Evolutionary conservation across 371 early-diverging fungal genomes (phyloP), one percentile per base, ranked within the genome.

Genomic region (Mucor lusitanicus): DNA sequence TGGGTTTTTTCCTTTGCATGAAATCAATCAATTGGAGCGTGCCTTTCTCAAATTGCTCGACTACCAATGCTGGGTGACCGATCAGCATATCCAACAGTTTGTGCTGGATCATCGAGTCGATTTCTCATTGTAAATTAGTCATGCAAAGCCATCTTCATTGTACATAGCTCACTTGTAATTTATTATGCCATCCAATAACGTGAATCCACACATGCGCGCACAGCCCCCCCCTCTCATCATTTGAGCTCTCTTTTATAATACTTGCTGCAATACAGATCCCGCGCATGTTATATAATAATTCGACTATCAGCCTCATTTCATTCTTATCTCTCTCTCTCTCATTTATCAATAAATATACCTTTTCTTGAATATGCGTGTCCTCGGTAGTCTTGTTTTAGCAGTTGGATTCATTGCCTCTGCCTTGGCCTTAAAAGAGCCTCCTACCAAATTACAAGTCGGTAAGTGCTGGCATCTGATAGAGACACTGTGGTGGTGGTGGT

Each of bases 381-480:
- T 56, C 21, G 37, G 39, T 46, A 35, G 59, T 35, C 30, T 69
- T 21, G 17, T 63, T 8, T 42, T 69, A 17, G 40, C 68, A 7
- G 32, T 67, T 7, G 63, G 58, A 19, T 59, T 61, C 37, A 35
- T 64, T 44, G 59, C 57, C 50, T 67, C 75, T 61, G 77, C 64
- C 6, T 44, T 74, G 40, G 86, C 83, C 17, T 61, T 80, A 3
- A 82, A 78, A 40, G 77, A 78, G 50, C 79, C 90, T 7, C 88
- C 89, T 11, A 86, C 68, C 54, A 62, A 33, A 23, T 77, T 90
- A 19, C 89, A 88, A 70, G 84, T 90, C 61, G 90, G 89, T 84
- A 79, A 42, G 15, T 27, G 11, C 28, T 28, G n/a, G 28, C 23
- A 17, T 19, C 21, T 19, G 19, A 46, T 46, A 2, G 8, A 19